Conservation (phyloP, 2,329 filamentous ascomycete genomes). For the Hirsutella minnesotensis region DNA sequence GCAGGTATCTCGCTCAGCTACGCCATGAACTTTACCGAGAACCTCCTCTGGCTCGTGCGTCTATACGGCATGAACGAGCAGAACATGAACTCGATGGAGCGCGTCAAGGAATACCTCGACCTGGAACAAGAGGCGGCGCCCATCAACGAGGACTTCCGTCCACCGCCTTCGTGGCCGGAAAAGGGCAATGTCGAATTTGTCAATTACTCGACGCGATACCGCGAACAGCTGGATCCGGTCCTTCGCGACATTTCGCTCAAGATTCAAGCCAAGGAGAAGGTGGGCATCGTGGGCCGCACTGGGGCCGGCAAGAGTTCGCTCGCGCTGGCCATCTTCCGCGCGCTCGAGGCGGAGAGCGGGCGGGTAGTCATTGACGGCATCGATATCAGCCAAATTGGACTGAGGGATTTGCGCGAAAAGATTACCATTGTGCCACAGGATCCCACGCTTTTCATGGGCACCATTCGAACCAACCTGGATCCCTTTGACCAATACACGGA, state of each 20-base stretch:
- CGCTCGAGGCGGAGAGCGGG: slow-evolving; percentile 80
- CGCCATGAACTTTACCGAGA: slow-evolving; percentile 93
- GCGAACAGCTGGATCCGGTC: slow-evolving; percentile 77
- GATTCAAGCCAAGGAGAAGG: slow-evolving; percentile 77
- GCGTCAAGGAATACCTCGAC: slow-evolving; percentile 93
- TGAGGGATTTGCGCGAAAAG: slow-evolving; percentile 84
- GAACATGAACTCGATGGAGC: slow-evolving; percentile 98
- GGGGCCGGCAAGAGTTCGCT: slow-evolving; percentile 95
- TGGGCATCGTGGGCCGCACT: slow-evolving; percentile 90
- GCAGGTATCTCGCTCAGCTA: slow-evolving; percentile 92
- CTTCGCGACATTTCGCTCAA: slow-evolving; percentile 76
- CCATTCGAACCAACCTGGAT: slow-evolving; percentile 83
- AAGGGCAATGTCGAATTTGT: slow-evolving; percentile 80
- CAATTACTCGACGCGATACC: slow-evolving; percentile 80
- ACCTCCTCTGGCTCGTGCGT: slow-evolving; percentile 90
- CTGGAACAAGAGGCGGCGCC: slow-evolving; percentile 85
- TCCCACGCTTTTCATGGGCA: slow-evolving; percentile 86
- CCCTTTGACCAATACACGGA: slow-evolving; percentile 84
- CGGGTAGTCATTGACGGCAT: slow-evolving; percentile 83
- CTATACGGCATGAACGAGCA: slow-evolving; percentile 93
- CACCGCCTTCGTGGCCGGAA: slow-evolving; percentile 71
- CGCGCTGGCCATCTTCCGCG: slow-evolving; percentile 84
- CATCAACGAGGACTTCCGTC: slow-evolving; percentile 66
- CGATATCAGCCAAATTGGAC: slow-evolving; percentile 80
- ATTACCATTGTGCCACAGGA: slow-evolving; percentile 98